A percentile compares a stretch with the other conserved stretches of the same genome.
phyloP scores from a whole-genome alignment of 495 filamentous ascomycete species.

The Venustampulla echinocandica region DNA sequence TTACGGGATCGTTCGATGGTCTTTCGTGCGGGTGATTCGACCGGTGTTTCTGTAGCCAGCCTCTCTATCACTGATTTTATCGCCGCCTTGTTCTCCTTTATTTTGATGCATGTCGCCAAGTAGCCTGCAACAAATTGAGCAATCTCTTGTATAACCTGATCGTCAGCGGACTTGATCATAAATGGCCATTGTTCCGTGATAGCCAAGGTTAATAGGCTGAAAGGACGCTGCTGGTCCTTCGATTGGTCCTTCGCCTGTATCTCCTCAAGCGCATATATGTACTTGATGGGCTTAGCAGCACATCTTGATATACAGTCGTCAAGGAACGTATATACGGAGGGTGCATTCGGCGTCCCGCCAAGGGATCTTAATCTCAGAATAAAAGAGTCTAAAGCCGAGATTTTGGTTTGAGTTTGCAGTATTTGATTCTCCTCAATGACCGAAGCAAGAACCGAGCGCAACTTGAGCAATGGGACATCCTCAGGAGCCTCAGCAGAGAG shows the following conservation, averaged over 20 bases:
- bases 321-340: constrained; percentile 51
- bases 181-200: constrained; percentile 75
- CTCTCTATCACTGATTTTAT: constrained; percentile 28
- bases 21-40: background rate
- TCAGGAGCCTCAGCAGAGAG: constrained; percentile 37
- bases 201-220: constrained; percentile 50
- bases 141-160: constrained; percentile 31
- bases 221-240: constrained; percentile 11
- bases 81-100: constrained; percentile 32
- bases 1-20: constrained; percentile 14
- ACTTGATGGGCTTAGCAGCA: constrained; percentile 65
- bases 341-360: constrained; percentile 13
- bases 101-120: constrained; percentile 34
- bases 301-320: constrained; percentile 71
- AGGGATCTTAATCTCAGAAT: constrained; percentile 37
- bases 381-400: constrained; percentile 43
- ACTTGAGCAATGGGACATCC: constrained; percentile 31
- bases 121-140: constrained; percentile 47
- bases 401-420: constrained; percentile 31
- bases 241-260: constrained; percentile 19
- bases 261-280: constrained; percentile 43
- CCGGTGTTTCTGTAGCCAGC: constrained; percentile 14
- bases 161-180: constrained; percentile 41
- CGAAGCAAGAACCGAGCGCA: constrained; percentile 37
- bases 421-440: constrained; percentile 44